Conservation (phyloP, 2,329 filamentous ascomycete species). For the Penicillium crustosum region DNA sequence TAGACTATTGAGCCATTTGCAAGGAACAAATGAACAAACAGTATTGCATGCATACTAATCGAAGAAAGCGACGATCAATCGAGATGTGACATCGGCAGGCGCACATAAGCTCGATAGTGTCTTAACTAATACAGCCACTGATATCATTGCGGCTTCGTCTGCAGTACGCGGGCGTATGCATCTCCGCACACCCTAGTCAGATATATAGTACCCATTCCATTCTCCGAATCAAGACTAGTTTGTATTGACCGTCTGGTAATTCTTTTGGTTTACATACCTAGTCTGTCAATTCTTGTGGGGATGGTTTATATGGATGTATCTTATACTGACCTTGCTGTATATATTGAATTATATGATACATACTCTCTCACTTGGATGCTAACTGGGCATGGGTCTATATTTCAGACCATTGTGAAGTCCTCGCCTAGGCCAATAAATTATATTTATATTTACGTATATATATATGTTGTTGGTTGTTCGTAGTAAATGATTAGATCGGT, state of each 20-base stretch:
- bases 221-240: not conserved
- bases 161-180: slow-evolving; percentile 1
- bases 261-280: not conserved
- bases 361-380: too few relatives aligned
- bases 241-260: not conserved
- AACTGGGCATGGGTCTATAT: not conserved
- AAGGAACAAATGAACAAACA: not conserved
- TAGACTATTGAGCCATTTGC: not conserved
- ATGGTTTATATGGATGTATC: not conserved
- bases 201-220: not conserved
- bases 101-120: not conserved
- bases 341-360: not conserved
- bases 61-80: not conserved
- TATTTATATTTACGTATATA: not conserved
- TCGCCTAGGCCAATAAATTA: not conserved
- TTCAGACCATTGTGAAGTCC: too few relatives aligned
- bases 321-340: not conserved
- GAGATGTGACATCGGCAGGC: not conserved
- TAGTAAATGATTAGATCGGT: too few relatives aligned
- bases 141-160: slow-evolving; percentile 5
- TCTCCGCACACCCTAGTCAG: not conserved
- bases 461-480: not conserved
- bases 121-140: slow-evolving; percentile 5
- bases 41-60: not conserved
- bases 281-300: too few relatives aligned